Evolutionary conservation across 345 rosid species (phyloP).

Genomic region (Hibiscus tridactylites): DNA sequence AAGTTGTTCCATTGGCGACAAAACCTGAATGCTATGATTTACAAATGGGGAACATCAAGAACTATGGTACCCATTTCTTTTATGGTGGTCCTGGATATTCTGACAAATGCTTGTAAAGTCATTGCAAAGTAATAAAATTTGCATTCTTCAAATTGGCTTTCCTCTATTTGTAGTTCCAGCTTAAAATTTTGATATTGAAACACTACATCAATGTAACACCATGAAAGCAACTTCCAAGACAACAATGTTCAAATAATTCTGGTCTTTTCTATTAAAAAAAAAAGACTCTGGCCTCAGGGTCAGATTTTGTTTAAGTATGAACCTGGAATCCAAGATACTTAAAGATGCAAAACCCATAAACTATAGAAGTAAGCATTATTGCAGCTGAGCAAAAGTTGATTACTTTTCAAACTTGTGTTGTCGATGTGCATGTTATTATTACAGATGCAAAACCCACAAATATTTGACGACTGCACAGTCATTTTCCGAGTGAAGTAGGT

Average conservation of each 20-base stretch:
- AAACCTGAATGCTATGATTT: slow-evolving; percentile 7
- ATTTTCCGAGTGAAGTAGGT: not conserved
- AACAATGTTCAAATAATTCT: not conserved
- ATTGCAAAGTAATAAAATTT: not conserved
- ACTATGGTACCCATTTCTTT: not conserved
- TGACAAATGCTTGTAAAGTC: not conserved
- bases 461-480: not conserved
- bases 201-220: not conserved
- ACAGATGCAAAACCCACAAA: not conserved
- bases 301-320: not conserved
- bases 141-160: no score
- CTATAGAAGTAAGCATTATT: not conserved
- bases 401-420: not conserved
- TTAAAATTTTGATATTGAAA: not conserved
- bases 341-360: not conserved
- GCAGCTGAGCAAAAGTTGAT: not conserved
- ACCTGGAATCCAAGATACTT: not conserved
- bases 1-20: not conserved
- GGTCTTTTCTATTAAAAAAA: not conserved
- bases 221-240: not conserved
- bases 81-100: slow-evolving; percentile 10
- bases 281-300: not conserved
- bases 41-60: not conserved
- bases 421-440: not conserved
- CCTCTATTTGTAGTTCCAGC: not conserved